These are phyloP conservation scores for Fraxinus dipetala DNA, from an alignment of 305 asterid species.

Conservation along the genomic window DNA sequence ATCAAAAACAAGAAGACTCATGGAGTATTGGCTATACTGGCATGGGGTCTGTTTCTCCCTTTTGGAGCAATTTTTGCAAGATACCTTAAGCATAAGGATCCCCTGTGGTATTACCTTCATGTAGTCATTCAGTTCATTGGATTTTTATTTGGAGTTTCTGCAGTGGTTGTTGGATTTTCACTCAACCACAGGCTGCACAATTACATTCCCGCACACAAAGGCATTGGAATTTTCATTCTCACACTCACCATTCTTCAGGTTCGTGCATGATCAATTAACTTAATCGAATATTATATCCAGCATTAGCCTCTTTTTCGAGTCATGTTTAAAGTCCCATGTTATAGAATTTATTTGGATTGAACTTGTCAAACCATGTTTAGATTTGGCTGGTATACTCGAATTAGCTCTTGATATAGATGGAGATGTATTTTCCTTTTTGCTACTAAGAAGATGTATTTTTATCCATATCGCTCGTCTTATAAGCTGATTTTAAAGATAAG, in stretches of 20 bases:
- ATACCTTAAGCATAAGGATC: conserved; percentile 61
- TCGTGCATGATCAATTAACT: conserved; percentile 8
- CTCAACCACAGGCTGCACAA: conserved; percentile 57
- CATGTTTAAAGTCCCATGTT: neutral
- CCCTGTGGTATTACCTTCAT: conserved; percentile 76
- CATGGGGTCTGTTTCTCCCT: conserved; percentile 85
- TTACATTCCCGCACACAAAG: conserved; percentile 66
- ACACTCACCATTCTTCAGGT: conserved; percentile 76
- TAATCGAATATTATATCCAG: neutral
- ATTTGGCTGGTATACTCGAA: neutral
- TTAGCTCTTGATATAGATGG: neutral
- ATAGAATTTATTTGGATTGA: neutral
- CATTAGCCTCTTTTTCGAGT: neutral
- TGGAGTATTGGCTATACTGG: conserved; percentile 63
- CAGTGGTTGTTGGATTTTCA: conserved; percentile 61
- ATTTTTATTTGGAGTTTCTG: conserved; percentile 70
- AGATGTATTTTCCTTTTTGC: neutral
- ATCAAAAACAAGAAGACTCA: conserved; percentile 64
- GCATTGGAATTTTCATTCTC: conserved; percentile 73
- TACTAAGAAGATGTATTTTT: neutral
- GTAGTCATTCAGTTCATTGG: conserved; percentile 64
- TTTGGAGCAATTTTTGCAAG: conserved; percentile 72
- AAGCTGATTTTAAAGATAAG: neutral
- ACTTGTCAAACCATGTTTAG: neutral
- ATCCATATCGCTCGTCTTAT: neutral